These are phyloP conservation scores for Sclerotinia subarctica DNA, from an alignment of 2,329 filamentous ascomycete species.

Conservation along the genomic window DNA sequence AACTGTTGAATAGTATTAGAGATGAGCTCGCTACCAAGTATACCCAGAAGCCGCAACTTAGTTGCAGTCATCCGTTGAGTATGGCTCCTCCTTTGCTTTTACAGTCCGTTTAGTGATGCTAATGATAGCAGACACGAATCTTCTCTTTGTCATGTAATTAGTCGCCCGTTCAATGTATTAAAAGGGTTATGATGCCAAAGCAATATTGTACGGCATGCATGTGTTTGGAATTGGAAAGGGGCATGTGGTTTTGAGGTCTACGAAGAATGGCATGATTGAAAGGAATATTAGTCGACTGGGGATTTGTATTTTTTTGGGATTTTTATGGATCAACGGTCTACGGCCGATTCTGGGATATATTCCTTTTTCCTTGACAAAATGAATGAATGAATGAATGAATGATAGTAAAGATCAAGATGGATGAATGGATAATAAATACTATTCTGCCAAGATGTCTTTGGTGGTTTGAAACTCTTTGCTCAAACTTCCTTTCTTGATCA, in stretches of 20 bases:
- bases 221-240: constrained; percentile 1
- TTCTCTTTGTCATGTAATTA: constrained; percentile 59
- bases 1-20: constrained; percentile 91
- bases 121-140: constrained; percentile 52
- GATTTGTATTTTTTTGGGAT: not conserved
- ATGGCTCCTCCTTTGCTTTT: constrained; percentile 33
- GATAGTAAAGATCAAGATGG: not conserved
- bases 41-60: constrained; percentile 91
- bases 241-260: not conserved
- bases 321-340: not conserved
- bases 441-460: not conserved
- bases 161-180: constrained; percentile 15
- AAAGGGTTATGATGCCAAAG: constrained; percentile 10
- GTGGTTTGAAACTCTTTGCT: not conserved
- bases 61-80: constrained; percentile 94
- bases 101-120: constrained; percentile 11
- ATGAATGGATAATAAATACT: not conserved
- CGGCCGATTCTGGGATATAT: not conserved
- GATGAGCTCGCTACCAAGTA: constrained; percentile 86
- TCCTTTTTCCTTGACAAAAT: constrained; percentile 1
- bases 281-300: not conserved
- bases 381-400: not conserved
- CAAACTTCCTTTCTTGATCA: not conserved
- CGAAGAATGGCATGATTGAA: not conserved
- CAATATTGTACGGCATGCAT: constrained; percentile 7